These are phyloP conservation scores for Penicillium canescens DNA, from an alignment of 495 filamentous ascomycete genomes.

Conservation along the genomic window DNA sequence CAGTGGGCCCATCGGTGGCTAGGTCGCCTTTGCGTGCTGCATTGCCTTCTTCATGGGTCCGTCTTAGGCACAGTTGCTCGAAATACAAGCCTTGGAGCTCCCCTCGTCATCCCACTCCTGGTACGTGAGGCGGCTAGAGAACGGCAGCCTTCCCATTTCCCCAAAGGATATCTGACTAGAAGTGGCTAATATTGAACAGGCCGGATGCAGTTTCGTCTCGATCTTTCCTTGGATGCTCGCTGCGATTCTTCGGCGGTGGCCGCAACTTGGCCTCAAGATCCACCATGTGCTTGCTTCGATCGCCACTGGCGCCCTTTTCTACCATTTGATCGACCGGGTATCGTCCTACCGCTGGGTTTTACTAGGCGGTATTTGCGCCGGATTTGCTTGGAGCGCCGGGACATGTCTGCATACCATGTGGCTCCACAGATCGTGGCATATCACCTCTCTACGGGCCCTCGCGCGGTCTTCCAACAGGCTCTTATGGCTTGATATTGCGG, in stretches of 20 bases:
- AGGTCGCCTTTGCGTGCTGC: neutral
- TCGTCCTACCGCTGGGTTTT: conserved; percentile 8
- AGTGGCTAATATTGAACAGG: conserved; percentile 1
- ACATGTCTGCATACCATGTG: conserved; percentile 5
- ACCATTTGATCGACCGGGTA: conserved; percentile 1
- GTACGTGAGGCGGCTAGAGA: neutral
- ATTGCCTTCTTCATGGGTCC: neutral
- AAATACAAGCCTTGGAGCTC: neutral
- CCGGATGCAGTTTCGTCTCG: conserved; percentile 3
- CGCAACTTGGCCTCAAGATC: conserved; percentile 1
- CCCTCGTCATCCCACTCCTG: conserved; percentile 2
- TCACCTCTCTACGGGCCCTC: neutral
- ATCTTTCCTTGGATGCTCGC: conserved; percentile 7
- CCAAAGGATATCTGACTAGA: neutral
- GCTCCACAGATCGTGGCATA: conserved; percentile 1
- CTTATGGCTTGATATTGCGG: conserved; percentile 3
- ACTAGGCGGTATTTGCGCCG: conserved; percentile 1
- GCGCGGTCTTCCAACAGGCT: conserved; percentile 1
- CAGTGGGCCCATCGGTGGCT: conserved; percentile 3
- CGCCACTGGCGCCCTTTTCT: neutral
- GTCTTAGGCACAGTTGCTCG: neutral
- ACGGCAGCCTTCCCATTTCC: neutral
- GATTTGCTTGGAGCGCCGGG: neutral
- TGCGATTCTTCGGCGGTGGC: conserved; percentile 2
- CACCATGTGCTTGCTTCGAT: conserved; percentile 1